phyloP scores from a whole-genome alignment of 108 stramenopile genomes.

The Hondaea fermentalgiana region DNA sequence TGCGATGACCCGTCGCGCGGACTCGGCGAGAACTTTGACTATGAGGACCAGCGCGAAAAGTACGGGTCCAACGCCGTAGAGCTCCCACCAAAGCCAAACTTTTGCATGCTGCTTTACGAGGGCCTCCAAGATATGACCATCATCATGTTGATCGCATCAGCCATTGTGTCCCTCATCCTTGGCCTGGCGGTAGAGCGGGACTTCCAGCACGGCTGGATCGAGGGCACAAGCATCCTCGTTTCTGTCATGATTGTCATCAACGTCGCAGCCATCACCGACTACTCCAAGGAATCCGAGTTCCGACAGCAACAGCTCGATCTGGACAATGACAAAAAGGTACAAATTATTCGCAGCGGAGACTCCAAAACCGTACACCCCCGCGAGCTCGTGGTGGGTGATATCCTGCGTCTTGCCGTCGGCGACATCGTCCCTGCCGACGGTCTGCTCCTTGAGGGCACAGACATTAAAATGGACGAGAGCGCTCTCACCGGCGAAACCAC shows the following conservation, averaged over 20 bases:
- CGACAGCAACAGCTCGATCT: constrained; percentile 62
- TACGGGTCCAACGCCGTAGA: neutral
- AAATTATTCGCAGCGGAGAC: constrained; percentile 70
- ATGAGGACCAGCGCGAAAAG: neutral
- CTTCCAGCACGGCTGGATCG: constrained; percentile 73
- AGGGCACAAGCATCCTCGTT: constrained; percentile 78
- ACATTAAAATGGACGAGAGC: constrained; percentile 79
- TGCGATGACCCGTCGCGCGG: neutral
- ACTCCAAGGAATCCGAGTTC: constrained; percentile 86
- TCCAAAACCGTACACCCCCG: constrained; percentile 61
- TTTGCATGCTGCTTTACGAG: constrained; percentile 71
- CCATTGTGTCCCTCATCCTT: constrained; percentile 54
- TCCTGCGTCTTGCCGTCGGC: constrained; percentile 76
- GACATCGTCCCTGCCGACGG: constrained; percentile 84
- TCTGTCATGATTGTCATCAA: constrained; percentile 76
- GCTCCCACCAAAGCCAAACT: constrained; percentile 34
- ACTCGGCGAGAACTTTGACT: neutral
- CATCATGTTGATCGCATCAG: constrained; percentile 76
- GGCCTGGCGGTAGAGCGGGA: constrained; percentile 65
- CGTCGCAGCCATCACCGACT: constrained; percentile 84
- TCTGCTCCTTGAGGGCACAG: constrained; percentile 66
- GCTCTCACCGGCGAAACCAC: constrained; percentile 87
- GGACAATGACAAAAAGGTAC: constrained; percentile 53
- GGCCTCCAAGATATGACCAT: constrained; percentile 86
- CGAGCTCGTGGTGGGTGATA: constrained; percentile 94